These are phyloP conservation scores for Casuarina cunninghamiana DNA, from an alignment of 306 rosid species.

Conservation along the genomic window DNA sequence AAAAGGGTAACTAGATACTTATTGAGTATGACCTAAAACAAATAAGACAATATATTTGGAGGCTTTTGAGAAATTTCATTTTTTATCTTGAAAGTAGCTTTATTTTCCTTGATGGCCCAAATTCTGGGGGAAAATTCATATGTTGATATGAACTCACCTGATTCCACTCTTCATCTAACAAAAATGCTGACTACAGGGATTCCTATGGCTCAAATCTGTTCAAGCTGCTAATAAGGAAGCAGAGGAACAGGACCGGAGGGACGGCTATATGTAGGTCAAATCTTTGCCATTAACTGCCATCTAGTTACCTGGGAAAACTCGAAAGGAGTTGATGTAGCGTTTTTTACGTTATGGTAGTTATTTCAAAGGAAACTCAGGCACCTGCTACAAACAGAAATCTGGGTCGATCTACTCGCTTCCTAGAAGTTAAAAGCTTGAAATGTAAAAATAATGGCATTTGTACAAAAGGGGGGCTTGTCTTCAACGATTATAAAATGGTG, in stretches of 20 bases:
- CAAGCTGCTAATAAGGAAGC: conserved; percentile 93
- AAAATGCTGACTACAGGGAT: conserved; percentile 53
- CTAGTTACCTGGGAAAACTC: background rate
- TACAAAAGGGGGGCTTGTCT: too few relatives aligned
- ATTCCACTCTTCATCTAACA: conserved; percentile 13
- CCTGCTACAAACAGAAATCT: background rate
- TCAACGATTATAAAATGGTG: too few relatives aligned
- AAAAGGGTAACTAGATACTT: too few relatives aligned
- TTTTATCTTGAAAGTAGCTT: background rate
- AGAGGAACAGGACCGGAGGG: conserved; percentile 92
- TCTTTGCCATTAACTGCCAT: background rate
- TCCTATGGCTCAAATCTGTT: conserved; percentile 87
- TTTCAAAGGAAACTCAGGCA: background rate
- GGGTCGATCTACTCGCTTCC: background rate
- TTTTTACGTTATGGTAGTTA: background rate
- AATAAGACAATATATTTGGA: too few relatives aligned
- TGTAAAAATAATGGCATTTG: too few relatives aligned
- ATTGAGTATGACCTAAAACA: too few relatives aligned
- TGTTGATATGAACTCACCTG: background rate
- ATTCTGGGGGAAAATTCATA: background rate
- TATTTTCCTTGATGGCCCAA: background rate
- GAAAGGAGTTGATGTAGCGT: background rate
- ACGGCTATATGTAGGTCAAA: conserved; percentile 61
- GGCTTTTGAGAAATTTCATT: background rate
- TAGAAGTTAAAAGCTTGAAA: too few relatives aligned